These are phyloP conservation scores for Starmerella kuoi DNA, from an alignment of 805 yeast genomes.

Conservation along the genomic window DNA sequence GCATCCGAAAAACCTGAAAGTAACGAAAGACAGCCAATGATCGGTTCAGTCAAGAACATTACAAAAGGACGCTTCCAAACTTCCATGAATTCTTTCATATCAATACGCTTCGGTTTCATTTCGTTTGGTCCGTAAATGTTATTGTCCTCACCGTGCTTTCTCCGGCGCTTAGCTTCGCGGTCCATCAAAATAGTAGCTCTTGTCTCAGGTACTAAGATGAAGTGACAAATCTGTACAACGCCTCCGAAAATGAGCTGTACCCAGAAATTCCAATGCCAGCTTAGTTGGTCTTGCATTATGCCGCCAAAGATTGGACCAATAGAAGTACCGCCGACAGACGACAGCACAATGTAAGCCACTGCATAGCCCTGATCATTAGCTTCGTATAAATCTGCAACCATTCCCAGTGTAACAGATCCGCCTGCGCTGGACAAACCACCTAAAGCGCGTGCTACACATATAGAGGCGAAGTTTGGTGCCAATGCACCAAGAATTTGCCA, in stretches of 20 bases:
- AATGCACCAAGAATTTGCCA: conserved; percentile 47
- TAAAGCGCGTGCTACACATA: conserved; percentile 46
- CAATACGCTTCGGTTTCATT: conserved; percentile 12
- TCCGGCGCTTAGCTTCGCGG: conserved; percentile 31
- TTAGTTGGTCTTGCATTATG: conserved; percentile 37
- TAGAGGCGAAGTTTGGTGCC: conserved; percentile 42
- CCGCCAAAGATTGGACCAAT: conserved; percentile 40
- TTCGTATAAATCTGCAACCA: conserved; percentile 43
- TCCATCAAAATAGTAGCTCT: conserved; percentile 30
- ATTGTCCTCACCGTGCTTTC: conserved; percentile 29
- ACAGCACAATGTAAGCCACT: conserved; percentile 39
- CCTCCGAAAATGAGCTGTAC: conserved; percentile 45
- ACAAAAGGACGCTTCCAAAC: conserved; percentile 33
- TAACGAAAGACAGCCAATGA: conserved; percentile 32
- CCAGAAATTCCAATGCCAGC: conserved; percentile 59
- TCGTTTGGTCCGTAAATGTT: conserved; percentile 31
- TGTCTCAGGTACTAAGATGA: conserved; percentile 31
- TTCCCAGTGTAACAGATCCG: conserved; percentile 46
- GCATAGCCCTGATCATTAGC: conserved; percentile 38
- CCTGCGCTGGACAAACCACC: conserved; percentile 53
- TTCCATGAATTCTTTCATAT: conserved; percentile 6
- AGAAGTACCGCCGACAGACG: conserved; percentile 42
- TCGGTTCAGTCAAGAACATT: conserved; percentile 33
- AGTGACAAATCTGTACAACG: conserved; percentile 31
- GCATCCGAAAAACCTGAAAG: conserved; percentile 35